These are phyloP conservation scores for Patellaria atrata DNA, from an alignment of 495 filamentous ascomycete genomes.

Conservation along the genomic window DNA sequence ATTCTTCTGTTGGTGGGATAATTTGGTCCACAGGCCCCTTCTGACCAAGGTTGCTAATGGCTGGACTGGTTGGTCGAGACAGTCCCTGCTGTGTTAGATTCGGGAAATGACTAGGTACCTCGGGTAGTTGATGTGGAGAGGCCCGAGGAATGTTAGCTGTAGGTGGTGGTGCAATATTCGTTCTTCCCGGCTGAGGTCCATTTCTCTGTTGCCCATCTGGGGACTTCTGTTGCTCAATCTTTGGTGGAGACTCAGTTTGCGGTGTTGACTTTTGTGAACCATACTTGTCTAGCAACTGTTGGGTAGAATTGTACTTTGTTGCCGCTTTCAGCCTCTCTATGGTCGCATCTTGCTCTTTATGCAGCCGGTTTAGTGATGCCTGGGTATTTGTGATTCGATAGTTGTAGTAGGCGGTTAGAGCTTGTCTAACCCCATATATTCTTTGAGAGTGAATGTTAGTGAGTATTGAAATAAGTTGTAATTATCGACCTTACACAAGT, in stretches of 20 bases:
- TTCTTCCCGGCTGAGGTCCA: slow-evolving; percentile 30
- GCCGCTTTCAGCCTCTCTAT: slow-evolving; percentile 89
- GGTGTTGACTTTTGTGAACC: slow-evolving; percentile 29
- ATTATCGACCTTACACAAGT: slow-evolving; percentile 41
- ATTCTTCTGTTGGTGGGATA: slow-evolving; percentile 23
- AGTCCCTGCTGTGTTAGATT: no score
- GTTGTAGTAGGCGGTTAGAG: slow-evolving; percentile 55
- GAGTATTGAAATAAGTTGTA: background rate
- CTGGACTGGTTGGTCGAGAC: slow-evolving; percentile 23
- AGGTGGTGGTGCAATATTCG: slow-evolving; percentile 55
- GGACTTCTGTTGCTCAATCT: slow-evolving; percentile 32
- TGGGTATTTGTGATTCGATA: slow-evolving; percentile 60
- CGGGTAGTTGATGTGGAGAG: slow-evolving; percentile 8
- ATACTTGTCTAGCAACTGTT: slow-evolving; percentile 88
- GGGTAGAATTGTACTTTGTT: slow-evolving; percentile 89
- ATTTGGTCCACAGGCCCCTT: no score
- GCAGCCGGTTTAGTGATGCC: slow-evolving; percentile 51
- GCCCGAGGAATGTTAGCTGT: slow-evolving; percentile 64
- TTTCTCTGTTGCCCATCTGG: slow-evolving; percentile 16
- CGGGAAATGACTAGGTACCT: slow-evolving; percentile 15
- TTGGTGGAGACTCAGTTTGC: slow-evolving; percentile 14
- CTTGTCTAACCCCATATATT: slow-evolving; percentile 51
- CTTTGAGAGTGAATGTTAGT: slow-evolving; percentile 26
- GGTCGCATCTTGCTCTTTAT: slow-evolving; percentile 65
- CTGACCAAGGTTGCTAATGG: no score